Base-by-base conservation (phyloP, 2,329 filamentous ascomycete genomes). In the Cercospora beticola region DNA sequence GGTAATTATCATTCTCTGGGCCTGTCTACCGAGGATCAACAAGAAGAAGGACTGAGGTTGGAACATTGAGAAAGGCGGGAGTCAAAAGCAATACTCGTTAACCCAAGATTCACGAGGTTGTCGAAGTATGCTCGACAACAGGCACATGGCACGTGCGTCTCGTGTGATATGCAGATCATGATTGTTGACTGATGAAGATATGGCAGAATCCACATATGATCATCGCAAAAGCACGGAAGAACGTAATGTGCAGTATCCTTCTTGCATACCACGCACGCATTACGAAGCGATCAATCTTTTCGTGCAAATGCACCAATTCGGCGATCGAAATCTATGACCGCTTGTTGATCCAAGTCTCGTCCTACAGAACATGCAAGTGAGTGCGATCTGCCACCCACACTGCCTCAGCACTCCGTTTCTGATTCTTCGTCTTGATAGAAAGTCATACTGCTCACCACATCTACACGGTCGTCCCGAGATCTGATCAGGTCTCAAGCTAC, bases 1-100 rank as follows among this genome's bases (percentile, higher is more conserved):
- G 5, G 82, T 82, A 12, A 85, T 86, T 64, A 77, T 85, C 70
- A 69, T 79, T 5, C 74, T 88, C 33, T 89, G 87, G 87, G 70
- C 84, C 56, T 76, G 78, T 16, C 74, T 86, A 74, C 84, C 84
- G 16, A 81, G 78, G 71, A 82, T 84, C 60, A 78, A 78, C 57
- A 81, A 77, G 75, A 84, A 83, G 78, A 74, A 72, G 60, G 78
- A 80, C 4, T 80, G 64, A 46, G 26, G 2, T 40, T 30, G 23
- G 23, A 28, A 3, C 6, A 16, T 26, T 28, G 14, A 16, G 12
- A 28, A 16, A 9, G 14, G 1, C 12, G 4, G 10, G 26, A 26
- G 49, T 16, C 23, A 26, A 23, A 28, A n/a, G 12, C 23, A 7
- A n/a, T n/a, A 9, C 43, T 16, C 23, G 2, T 54, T 6, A 2